Evolutionary conservation across 2,329 filamentous ascomycete genomes (phyloP).

Genomic region (Metarhizium sp.): DNA sequence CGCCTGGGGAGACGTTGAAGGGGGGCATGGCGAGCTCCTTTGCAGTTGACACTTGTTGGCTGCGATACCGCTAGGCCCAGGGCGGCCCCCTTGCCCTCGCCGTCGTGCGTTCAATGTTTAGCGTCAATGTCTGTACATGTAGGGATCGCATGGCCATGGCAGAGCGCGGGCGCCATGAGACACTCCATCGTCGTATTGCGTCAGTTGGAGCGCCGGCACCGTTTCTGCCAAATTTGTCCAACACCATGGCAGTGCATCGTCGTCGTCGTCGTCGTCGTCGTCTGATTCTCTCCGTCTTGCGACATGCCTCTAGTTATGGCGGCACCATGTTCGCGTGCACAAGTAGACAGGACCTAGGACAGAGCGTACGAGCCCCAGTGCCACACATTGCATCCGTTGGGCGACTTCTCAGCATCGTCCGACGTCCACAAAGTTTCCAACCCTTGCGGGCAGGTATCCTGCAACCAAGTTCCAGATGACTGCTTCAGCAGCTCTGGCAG

Average conservation of each 20-base stretch:
- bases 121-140: constrained; percentile 7
- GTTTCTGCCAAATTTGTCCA: neutral
- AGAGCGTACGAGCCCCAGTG: no score
- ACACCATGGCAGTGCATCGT: neutral
- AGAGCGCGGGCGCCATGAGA: constrained; percentile 10
- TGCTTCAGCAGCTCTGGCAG: no score
- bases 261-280: neutral
- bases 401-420: no score
- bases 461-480: neutral
- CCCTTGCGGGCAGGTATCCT: neutral
- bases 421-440: neutral
- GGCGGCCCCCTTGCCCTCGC: constrained; percentile 4
- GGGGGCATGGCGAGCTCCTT: neutral
- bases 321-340: no score
- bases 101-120: constrained; percentile 1
- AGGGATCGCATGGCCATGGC: constrained; percentile 9
- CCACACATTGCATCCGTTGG: no score
- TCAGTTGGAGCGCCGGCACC: neutral
- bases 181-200: neutral
- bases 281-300: neutral
- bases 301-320: no score
- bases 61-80: neutral
- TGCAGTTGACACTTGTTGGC: no score
- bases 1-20: neutral
- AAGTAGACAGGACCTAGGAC: no score